Conservation (phyloP, 176 grass and related monocot species). For the Themeda triandra region DNA sequence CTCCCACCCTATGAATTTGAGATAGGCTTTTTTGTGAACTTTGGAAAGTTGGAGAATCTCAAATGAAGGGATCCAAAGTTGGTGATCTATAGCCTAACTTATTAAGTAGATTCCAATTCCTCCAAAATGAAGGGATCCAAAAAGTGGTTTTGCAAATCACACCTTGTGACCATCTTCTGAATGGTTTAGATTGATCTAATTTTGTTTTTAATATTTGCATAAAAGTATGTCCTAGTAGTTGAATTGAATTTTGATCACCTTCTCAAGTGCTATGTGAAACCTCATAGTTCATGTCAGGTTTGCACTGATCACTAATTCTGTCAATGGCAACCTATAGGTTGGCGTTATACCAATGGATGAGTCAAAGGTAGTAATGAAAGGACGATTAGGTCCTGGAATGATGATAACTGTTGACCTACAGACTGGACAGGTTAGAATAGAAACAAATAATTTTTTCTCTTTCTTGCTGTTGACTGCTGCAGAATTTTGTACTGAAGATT, state of each 20-base stretch:
- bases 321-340: conserved; percentile 60
- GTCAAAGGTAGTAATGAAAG: conserved; percentile 96
- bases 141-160: neutral
- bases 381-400: conserved; percentile 97
- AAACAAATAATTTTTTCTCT: conserved; percentile 12
- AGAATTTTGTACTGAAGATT: conserved; percentile 21
- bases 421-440: conserved; percentile 73
- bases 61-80: too few species aligned
- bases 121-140: too few species aligned
- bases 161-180: conserved; percentile 22
- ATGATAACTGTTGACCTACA: conserved; percentile 98
- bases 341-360: conserved; percentile 99
- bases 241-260: conserved; percentile 27
- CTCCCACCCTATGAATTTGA: too few species aligned
- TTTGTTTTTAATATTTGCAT: conserved; percentile 25
- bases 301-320: conserved; percentile 13
- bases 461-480: conserved; percentile 9
- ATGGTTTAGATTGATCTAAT: conserved; percentile 17
- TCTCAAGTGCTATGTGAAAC: conserved; percentile 4
- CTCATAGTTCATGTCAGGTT: conserved; percentile 16
- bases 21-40: too few species aligned
- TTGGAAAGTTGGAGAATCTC: too few species aligned
- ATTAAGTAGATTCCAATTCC: too few species aligned
- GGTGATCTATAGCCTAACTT: too few species aligned
- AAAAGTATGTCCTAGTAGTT: conserved; percentile 22